Base-by-base conservation (phyloP, 1,139 yeast genomes). In the Yamadazyma friedrichii region DNA sequence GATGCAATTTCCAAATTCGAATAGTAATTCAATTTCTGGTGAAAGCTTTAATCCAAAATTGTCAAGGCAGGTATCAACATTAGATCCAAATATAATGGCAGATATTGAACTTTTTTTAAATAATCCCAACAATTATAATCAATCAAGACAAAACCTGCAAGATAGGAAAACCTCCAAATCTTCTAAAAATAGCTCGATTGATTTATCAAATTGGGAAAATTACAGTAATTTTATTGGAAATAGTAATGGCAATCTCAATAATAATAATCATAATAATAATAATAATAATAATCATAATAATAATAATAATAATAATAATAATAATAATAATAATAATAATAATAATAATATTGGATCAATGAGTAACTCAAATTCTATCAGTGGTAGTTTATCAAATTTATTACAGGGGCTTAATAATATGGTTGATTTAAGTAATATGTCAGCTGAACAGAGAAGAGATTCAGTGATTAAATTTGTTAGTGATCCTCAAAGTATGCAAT, bases 371-470 rank as follows among this genome's bases (percentile, higher is more conserved):
- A 36, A 31, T 16, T 31, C 35, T 3, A 30, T 28, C 41, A 62
- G 54, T 43, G 73, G 67, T 24, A 64, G 67, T 44, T 46, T 71
- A 15, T 59, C 65, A 13, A 73, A 67, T 33, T 57, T 70, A 9
- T 51, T 72, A 16, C 67, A 70, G 15, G 70, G 70, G 4, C 45
- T 58, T 42, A 59, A 65, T 20, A 70, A 62, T 46, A 72, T 72
- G 3, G 61, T 70, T 29, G 76, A 70, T 47, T 65, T 70, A 31
- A 59, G 56, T 42, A 65, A 62, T 41, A 70, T 71, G 74, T 68
- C 65, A 45, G 57, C 59, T 39, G 73, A 67, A 46, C 74, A 71
- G 50, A 60, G 76, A 38, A 55, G 76, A 41, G 71, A 68, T 46
- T 68, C 75, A 1, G 65, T 71, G 12, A 54, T 70, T 45, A 69